Conservation (phyloP, 2,329 filamentous ascomycete genomes). For the Ophiocordyceps camponoti-rufipedis region DNA sequence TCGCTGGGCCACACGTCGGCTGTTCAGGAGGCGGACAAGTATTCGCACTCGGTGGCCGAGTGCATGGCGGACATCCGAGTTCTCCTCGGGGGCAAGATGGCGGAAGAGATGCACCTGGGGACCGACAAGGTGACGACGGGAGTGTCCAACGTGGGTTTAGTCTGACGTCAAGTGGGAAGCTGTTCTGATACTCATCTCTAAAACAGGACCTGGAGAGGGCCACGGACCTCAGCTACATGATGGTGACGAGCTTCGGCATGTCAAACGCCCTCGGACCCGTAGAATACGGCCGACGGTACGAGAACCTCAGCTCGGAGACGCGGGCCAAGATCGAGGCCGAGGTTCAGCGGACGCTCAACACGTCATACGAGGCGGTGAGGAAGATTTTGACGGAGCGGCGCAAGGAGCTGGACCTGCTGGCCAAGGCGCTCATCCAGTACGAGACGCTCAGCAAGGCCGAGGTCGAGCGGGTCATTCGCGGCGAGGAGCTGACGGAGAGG, state of each 20-base stretch:
- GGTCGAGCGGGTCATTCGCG: slow-evolving; percentile 75
- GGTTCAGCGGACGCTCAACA: slow-evolving; percentile 69
- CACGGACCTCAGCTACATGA: slow-evolving; percentile 65
- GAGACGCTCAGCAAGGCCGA: slow-evolving; percentile 82
- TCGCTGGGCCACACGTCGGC: slow-evolving; percentile 75
- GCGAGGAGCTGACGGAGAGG: slow-evolving; percentile 61
- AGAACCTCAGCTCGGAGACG: slow-evolving; percentile 67
- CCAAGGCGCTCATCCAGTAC: slow-evolving; percentile 80
- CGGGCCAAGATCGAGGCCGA: slow-evolving; percentile 75
- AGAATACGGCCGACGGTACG: slow-evolving; percentile 67
- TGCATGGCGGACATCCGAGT: slow-evolving; percentile 67
- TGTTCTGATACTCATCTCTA: neutral
- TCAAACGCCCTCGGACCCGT: slow-evolving; percentile 76
- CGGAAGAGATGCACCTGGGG: slow-evolving; percentile 82
- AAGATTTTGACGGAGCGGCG: slow-evolving; percentile 56
- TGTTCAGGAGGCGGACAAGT: slow-evolving; percentile 82
- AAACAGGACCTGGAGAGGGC: slow-evolving; percentile 63
- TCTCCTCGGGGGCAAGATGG: slow-evolving; percentile 70
- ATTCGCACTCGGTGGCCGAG: slow-evolving; percentile 72
- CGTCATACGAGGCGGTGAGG: slow-evolving; percentile 57
- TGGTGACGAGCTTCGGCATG: slow-evolving; percentile 85
- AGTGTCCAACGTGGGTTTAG: slow-evolving; percentile 50
- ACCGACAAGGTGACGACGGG: slow-evolving; percentile 83
- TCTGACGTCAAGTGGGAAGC: neutral
- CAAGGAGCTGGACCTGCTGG: slow-evolving; percentile 72